A percentile compares a stretch with the other conserved stretches of the same genome.
Evolutionary conservation across 306 rosid genomes (phyloP).

Genomic region (Ormosia emarginata): DNA sequence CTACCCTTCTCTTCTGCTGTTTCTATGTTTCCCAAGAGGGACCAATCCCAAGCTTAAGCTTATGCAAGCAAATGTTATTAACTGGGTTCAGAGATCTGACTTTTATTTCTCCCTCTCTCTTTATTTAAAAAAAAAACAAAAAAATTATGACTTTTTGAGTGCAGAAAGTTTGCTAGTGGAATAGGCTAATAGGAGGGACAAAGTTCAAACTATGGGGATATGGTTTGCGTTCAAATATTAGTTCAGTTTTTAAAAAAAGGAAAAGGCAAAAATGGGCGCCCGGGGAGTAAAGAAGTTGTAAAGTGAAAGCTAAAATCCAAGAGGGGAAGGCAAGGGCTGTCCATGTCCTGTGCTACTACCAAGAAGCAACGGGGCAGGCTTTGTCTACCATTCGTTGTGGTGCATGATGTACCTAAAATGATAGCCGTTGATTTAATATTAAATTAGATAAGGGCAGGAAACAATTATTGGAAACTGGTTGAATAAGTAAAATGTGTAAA

Average conservation of each 20-base stretch:
- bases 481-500: no score
- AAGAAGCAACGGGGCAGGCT: no score
- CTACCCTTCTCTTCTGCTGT: constrained; percentile 25
- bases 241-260: neutral
- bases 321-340: no score
- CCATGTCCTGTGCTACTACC: no score
- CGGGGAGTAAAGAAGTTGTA: no score
- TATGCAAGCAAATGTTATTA: neutral
- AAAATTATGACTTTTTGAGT: neutral
- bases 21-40: neutral
- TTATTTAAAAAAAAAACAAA: no score
- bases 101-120: neutral
- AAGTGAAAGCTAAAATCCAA: no score
- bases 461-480: no score
- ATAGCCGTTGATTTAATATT: no score
- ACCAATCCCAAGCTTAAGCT: neutral
- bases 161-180: neutral
- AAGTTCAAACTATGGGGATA: neutral
- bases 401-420: no score
- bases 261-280: neutral
- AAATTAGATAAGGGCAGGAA: no score
- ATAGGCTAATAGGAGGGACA: neutral
- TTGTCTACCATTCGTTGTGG: no score
- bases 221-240: neutral
- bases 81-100: neutral